Percentiles rank a stretch among this genome's conserved stretches.
phyloP scores from a whole-genome alignment of 352 stramenopile genomes.

The Globisporangium sylvaticum region DNA sequence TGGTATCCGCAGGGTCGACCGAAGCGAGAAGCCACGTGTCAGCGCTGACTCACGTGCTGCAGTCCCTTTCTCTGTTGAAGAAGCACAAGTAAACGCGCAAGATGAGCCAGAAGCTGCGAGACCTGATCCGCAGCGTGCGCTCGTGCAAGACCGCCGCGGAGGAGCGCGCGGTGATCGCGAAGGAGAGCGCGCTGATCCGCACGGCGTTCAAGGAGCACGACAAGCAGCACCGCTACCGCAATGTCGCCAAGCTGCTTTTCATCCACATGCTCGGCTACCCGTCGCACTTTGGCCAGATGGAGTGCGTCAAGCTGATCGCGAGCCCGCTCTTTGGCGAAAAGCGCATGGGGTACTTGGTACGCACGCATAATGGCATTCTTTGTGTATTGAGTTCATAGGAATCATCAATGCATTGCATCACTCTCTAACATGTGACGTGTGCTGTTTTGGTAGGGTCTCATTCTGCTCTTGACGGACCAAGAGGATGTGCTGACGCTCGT shows the following conservation, averaged over 20 bases:
- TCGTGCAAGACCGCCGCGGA: slow-evolving; percentile 98
- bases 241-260: slow-evolving; percentile 99
- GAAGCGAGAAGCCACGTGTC: slow-evolving; percentile 7
- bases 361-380: not conserved
- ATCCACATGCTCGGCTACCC: slow-evolving; percentile 99
- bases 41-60: not conserved
- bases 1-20: not conserved
- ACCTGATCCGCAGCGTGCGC: slow-evolving; percentile 97
- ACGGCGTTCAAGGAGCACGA: slow-evolving; percentile 98
- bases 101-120: slow-evolving; percentile 98
- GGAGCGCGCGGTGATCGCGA: slow-evolving; percentile 98
- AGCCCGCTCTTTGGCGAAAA: slow-evolving; percentile 99
- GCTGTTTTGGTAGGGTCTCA: slow-evolving; percentile 70
- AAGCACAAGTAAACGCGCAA: not conserved
- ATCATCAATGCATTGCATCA: not conserved
- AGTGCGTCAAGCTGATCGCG: slow-evolving; percentile 99
- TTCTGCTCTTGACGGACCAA: slow-evolving; percentile 97
- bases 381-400: not conserved
- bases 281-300: slow-evolving; percentile 99
- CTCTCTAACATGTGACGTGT: not conserved
- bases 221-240: slow-evolving; percentile 96
- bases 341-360: slow-evolving; percentile 96
- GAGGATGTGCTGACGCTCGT: slow-evolving; percentile 99
- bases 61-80: not conserved
- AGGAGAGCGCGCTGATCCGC: slow-evolving; percentile 98